Base-by-base conservation (phyloP, 225 moss, liverwort and hornwort species). In the Rhytidiadelphus loreus region DNA sequence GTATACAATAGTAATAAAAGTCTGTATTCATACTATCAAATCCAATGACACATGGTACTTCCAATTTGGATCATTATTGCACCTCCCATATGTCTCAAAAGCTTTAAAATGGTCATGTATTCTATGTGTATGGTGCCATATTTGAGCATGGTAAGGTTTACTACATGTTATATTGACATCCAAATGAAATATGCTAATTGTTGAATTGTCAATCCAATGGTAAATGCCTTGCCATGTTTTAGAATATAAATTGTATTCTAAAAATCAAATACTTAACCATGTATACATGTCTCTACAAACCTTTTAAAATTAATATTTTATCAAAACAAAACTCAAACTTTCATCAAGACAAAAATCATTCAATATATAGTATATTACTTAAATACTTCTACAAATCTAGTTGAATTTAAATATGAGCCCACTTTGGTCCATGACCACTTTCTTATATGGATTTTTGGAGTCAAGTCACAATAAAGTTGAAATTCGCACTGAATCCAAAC, bases 11-110 rank as follows among this genome's bases (percentile, higher is more conserved):
- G 35, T 52, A 35, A 9, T 23, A 23, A 77, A 13, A 22, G 3
- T 8, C 52, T 35, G 52, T 33, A 0, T 14, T 35, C 1, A 22
- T 35, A 0, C 0, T 35, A 6, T 53, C 0, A 0, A 35, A 77
- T 22, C 23, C 1, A 53, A 23, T 8, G 9, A 77, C 6, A 14
- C 15, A 22, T 14, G 0, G 13, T 14, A 23, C 13, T 76, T 22
- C 5, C 1, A 77, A 53, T 53, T 53, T 23, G 3, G 4, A 53
- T 23, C 53, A 23, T 35, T 14, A 22, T 0, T 52, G 3, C 13
- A 77, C 4, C 13, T 77, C 15, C 5, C 4, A 14, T 23, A 23
- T 37, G 23, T 35, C 14, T 76, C 14, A 14, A 76, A 33, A 50
- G 20, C 32, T 50, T 50, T 2, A 13, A 50, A 33, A 35, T 35